phyloP scores from a whole-genome alignment of 164 flowering plant species.

The grape (Vitis vinifera) region DNA sequence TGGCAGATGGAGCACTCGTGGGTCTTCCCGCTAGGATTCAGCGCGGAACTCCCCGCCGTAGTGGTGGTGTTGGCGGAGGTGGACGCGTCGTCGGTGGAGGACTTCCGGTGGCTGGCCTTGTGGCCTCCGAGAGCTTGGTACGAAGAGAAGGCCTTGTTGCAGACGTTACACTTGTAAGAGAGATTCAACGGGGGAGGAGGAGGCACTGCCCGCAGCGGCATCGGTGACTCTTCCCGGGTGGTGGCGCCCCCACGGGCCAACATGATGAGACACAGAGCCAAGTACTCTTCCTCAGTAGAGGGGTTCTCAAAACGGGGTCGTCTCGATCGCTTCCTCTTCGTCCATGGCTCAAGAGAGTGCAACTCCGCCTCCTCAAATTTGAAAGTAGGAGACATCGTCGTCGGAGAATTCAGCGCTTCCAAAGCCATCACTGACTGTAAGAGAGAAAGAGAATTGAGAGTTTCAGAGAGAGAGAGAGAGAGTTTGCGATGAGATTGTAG shows the following conservation, averaged over 20 bases:
- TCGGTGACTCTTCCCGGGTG: background rate
- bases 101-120: too few relatives aligned
- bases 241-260: conserved; percentile 34
- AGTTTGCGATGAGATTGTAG: background rate
- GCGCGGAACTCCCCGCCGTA: too few relatives aligned
- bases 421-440: conserved; percentile 27
- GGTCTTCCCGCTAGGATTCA: too few relatives aligned
- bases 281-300: conserved; percentile 40
- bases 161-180: conserved; percentile 40
- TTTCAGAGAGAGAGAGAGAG: background rate
- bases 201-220: conserved; percentile 2
- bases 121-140: too few relatives aligned
- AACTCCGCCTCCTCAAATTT: background rate
- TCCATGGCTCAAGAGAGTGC: conserved; percentile 19
- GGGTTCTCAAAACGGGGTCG: conserved; percentile 25
- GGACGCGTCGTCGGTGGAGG: too few relatives aligned
- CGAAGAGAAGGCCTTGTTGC: too few relatives aligned
- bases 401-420: conserved; percentile 36
- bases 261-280: conserved; percentile 54
- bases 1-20: conserved; percentile 38
- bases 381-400: conserved; percentile 2
- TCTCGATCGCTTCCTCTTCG: conserved; percentile 35
- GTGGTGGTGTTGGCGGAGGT: too few relatives aligned
- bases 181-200: conserved; percentile 23
- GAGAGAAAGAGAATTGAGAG: too few relatives aligned